Percentiles rank a stretch among this genome's conserved stretches.
phyloP scores from a whole-genome alignment of 352 stramenopile species.

The Globisporangium cystogenes region DNA sequence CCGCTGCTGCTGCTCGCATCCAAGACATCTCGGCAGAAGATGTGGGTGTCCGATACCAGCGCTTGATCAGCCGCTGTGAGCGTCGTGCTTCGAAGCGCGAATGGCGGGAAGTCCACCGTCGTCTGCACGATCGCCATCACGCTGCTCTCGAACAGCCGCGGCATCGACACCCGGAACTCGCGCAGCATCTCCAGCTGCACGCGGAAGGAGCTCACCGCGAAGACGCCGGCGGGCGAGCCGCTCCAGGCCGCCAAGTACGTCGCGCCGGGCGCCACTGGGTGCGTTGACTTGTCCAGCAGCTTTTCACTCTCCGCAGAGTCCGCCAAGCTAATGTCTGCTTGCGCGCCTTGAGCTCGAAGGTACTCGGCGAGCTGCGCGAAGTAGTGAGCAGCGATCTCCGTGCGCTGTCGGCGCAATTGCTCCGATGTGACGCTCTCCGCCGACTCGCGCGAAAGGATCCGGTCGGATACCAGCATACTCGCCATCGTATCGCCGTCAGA shows the following conservation, averaged over 20 bases:
- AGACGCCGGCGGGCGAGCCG: slow-evolving; percentile 28
- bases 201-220: slow-evolving; percentile 46
- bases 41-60: slow-evolving; percentile 34
- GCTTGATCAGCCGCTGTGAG: slow-evolving; percentile 23
- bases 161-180: slow-evolving; percentile 34
- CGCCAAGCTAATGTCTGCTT: neutral
- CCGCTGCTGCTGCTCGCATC: slow-evolving; percentile 4
- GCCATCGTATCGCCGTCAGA: slow-evolving; percentile 18
- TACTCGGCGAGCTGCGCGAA: slow-evolving; percentile 22
- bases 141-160: slow-evolving; percentile 47
- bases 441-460: slow-evolving; percentile 33
- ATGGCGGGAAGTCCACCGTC: slow-evolving; percentile 50
- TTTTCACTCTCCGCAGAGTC: neutral
- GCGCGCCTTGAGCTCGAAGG: neutral
- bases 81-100: slow-evolving; percentile 27
- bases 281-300: neutral
- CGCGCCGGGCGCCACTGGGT: neutral
- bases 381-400: slow-evolving; percentile 37
- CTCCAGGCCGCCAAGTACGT: slow-evolving; percentile 11
- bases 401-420: slow-evolving; percentile 24
- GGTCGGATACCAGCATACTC: slow-evolving; percentile 27
- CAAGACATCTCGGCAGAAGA: slow-evolving; percentile 44
- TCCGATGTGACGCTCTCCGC: slow-evolving; percentile 27
- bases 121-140: slow-evolving; percentile 45
- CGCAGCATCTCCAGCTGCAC: slow-evolving; percentile 68